Conservation (phyloP, 2,329 filamentous ascomycete species). For the Cordyceps militaris region DNA sequence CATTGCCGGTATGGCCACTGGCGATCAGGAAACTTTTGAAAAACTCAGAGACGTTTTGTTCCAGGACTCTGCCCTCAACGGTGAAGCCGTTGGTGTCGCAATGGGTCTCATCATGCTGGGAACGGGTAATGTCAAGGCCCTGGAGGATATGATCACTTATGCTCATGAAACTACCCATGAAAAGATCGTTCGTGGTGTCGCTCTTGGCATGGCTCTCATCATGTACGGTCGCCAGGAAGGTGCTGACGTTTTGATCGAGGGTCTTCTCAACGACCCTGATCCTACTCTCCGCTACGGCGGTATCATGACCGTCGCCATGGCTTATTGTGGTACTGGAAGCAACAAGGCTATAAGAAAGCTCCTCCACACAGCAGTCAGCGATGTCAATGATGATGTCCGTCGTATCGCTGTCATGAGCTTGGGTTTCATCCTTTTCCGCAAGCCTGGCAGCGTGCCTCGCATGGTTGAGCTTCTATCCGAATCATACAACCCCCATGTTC, state of each 20-base stretch:
- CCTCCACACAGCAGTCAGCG: constrained; percentile 91
- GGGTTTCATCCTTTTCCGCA: constrained; percentile 97
- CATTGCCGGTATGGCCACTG: constrained; percentile 96
- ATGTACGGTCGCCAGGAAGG: constrained; percentile 96
- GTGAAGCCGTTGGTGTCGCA: constrained; percentile 87
- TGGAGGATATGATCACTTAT: constrained; percentile 97
- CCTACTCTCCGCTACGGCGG: constrained; percentile 91
- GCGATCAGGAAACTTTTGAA: constrained; percentile 83
- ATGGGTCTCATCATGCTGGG: constrained; percentile 99
- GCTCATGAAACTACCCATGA: constrained; percentile 97
- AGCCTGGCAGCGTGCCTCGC: constrained; percentile 90
- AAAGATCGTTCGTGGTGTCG: constrained; percentile 94
- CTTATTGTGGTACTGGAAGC: constrained; percentile 94
- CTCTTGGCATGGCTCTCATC: constrained; percentile 94
- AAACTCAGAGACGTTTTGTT: constrained; percentile 85
- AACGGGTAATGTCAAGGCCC: constrained; percentile 86
- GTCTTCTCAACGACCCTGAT: constrained; percentile 86
- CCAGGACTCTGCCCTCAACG: constrained; percentile 90
- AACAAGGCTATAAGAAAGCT: constrained; percentile 98
- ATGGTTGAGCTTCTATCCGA: constrained; percentile 98
- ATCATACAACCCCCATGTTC: constrained; percentile 97
- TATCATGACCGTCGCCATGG: constrained; percentile 96
- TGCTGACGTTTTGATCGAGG: constrained; percentile 90
- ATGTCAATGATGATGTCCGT: constrained; percentile 96
- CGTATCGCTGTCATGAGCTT: constrained; percentile 95